Evolutionary conservation across 192 early-diverging fungal genomes (phyloP), one percentile per base, ranked within the genome.

Genomic region (Geosiphon pyriformis): DNA sequence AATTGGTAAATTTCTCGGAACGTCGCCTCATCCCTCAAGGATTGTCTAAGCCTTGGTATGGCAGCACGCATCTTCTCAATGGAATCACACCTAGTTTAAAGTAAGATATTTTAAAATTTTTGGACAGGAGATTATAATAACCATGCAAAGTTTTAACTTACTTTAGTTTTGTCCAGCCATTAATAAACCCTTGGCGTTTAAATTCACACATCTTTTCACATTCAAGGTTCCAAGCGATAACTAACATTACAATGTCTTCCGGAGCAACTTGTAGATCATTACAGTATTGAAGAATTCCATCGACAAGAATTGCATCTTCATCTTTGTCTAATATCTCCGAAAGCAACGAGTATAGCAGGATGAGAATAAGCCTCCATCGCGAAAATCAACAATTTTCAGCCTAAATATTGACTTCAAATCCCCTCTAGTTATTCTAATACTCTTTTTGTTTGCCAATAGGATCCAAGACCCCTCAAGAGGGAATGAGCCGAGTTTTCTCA

Each of bases 151-250:
- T 1, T 57, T 1, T 11, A 29, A 20, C 47, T 10, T 60, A 88
- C 76, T 76, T 72, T 23, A 91, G 74, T 47, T 80, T 74, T 11
- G 81, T 74, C 85, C 88, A 92, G 4, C 90, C 92, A 8, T 90
- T 77, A 20, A 87, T 60, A 81, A 89, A 93, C n/a, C 79, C 88
- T 11, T 78, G 50, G 23, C 83, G 74, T 22, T 76, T 82, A 64
- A 92, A 92, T 65, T 90, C 88, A 62, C 87, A 84, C 88, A 91
- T 91, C 25, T 72, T 74, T 61, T 88, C 78, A 25, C 85, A 81
- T 42, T 82, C 77, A 7, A 94, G 67, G 60, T 92, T 82, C 70
- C 77, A 85, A 10, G 90, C 83, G 23, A 92, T 66, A 22, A 90
- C 82, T 2, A 92, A 69, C 63, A 87, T 85, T 29, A 88, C 90